Evolutionary conservation across 1,139 yeast species (phyloP).

Genomic region (Yamadazyma songkhlaensis): DNA sequence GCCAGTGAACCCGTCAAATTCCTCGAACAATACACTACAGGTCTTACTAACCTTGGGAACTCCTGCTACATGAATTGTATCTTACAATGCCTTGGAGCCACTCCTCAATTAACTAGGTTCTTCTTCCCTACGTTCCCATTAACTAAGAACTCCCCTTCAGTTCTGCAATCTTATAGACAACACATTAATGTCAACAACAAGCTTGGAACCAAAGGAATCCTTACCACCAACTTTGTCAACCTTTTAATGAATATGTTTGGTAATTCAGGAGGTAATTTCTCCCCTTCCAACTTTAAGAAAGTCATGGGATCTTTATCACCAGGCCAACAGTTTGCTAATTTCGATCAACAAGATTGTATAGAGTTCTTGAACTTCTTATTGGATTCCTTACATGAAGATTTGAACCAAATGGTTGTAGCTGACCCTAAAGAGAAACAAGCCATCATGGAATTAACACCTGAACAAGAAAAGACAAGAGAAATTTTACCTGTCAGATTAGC

Average conservation of each 20-base stretch:
- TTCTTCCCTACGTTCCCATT: constrained; percentile 30
- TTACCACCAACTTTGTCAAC: constrained; percentile 72
- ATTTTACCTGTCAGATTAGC: constrained; percentile 76
- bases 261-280: constrained; percentile 45
- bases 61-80: constrained; percentile 94
- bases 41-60: constrained; percentile 80
- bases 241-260: constrained; percentile 59
- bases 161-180: constrained; percentile 50
- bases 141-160: constrained; percentile 16
- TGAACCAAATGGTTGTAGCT: constrained; percentile 55
- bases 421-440: constrained; percentile 37
- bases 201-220: constrained; percentile 79
- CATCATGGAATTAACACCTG: constrained; percentile 55
- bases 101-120: constrained; percentile 41
- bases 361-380: constrained; percentile 82
- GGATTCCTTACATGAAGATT: constrained; percentile 86
- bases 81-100: constrained; percentile 70
- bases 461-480: constrained; percentile 77
- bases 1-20: constrained; percentile 14
- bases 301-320: constrained; percentile 70
- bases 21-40: constrained; percentile 43
- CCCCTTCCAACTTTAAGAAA: constrained; percentile 59
- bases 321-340: constrained; percentile 58
- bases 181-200: constrained; percentile 75
- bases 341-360: constrained; percentile 90